Percentiles rank a stretch among this genome's conserved stretches.
Evolutionary conservation across 225 moss, liverwort and hornwort genomes (phyloP).

Genomic region (Marchantia paleacea): DNA sequence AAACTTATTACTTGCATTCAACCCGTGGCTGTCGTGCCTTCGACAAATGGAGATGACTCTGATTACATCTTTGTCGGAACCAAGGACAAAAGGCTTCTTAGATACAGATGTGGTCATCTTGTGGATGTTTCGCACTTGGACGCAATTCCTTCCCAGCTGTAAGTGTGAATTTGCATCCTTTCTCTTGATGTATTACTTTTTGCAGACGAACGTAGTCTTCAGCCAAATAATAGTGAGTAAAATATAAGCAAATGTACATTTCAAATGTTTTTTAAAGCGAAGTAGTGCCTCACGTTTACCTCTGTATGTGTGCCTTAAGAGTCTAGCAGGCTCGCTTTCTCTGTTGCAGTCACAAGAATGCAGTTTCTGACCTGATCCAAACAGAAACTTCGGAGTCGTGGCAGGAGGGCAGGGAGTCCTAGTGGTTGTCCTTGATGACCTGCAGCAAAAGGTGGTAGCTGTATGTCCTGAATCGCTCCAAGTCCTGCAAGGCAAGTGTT

Average conservation of each 20-base stretch:
- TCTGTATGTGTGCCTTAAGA: no score
- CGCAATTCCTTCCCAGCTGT: conserved; percentile 22
- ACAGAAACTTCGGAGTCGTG: conserved; percentile 37
- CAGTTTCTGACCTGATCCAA: conserved; percentile 22
- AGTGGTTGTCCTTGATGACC: conserved; percentile 22
- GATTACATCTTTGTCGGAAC: conserved; percentile 28
- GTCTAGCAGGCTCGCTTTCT: neutral
- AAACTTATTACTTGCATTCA: conserved; percentile 28
- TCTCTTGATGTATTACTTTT: neutral
- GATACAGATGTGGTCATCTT: conserved; percentile 23
- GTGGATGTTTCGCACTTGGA: conserved; percentile 20
- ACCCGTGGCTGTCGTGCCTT: conserved; percentile 21
- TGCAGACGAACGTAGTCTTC: no score
- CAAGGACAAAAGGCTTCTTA: conserved; percentile 24
- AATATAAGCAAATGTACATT: no score
- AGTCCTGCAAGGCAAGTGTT: conserved; percentile 31
- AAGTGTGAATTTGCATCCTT: conserved; percentile 1
- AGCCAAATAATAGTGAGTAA: no score
- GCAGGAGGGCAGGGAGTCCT: conserved; percentile 41
- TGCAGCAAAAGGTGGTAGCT: conserved; percentile 21
- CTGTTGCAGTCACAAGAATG: neutral
- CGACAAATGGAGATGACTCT: conserved; percentile 4
- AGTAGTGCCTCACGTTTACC: no score
- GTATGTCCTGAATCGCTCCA: conserved; percentile 35
- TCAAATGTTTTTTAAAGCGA: no score